phyloP scores from a whole-genome alignment of 306 rosid genomes.

The Styphnolobium japonicum region DNA sequence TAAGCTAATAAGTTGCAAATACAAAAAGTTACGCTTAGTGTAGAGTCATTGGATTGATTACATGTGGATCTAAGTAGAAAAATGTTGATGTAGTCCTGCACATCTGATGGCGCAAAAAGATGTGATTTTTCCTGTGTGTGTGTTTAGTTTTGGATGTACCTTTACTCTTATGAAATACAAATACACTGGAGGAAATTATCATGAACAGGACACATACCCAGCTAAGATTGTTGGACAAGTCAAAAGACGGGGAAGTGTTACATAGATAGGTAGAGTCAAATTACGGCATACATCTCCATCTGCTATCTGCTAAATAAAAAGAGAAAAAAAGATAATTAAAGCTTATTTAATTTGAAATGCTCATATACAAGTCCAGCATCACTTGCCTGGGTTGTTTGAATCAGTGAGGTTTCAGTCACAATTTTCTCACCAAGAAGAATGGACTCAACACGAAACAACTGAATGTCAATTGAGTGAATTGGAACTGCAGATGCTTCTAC shows the following conservation, averaged over 20 bases:
- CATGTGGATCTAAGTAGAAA: neutral
- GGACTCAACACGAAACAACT: slow-evolving; percentile 82
- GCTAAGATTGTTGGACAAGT: slow-evolving; percentile 86
- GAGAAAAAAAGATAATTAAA: slow-evolving; percentile 11
- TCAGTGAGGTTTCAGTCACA: slow-evolving; percentile 68
- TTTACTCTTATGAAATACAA: neutral
- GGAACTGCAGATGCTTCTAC: slow-evolving; percentile 88
- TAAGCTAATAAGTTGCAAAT: neutral
- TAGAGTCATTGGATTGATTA: neutral
- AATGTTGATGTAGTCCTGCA: neutral
- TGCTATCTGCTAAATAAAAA: slow-evolving; percentile 57
- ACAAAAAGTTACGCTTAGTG: neutral
- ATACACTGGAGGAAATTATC: neutral
- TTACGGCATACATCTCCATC: slow-evolving; percentile 76
- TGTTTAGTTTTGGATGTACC: neutral
- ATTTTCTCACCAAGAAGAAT: slow-evolving; percentile 86
- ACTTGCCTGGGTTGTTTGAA: slow-evolving; percentile 88
- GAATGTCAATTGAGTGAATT: slow-evolving; percentile 73
- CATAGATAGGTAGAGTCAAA: slow-evolving; percentile 72
- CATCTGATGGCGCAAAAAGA: neutral
- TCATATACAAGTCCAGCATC: slow-evolving; percentile 5
- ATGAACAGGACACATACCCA: slow-evolving; percentile 55
- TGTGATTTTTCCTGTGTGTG: neutral
- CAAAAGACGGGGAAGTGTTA: slow-evolving; percentile 81
- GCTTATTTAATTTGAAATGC: neutral